Evolutionary conservation across 129 eudicot species (phyloP), one percentile per base, ranked within the genome.

Genomic region (Dittrichia graveolens): DNA sequence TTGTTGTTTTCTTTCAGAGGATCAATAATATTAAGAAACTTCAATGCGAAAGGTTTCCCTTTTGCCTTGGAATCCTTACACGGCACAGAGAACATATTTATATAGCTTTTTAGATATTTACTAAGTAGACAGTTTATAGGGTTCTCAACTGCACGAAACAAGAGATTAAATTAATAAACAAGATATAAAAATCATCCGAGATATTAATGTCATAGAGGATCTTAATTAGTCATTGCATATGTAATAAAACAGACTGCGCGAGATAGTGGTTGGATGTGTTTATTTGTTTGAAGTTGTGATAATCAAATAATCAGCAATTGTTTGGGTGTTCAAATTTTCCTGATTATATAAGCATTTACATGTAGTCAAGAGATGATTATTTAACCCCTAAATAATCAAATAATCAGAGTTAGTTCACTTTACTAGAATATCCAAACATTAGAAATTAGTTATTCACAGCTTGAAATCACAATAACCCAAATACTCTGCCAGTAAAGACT

Each of bases 1-100:
- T 95, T 95, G 79, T 95, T 95, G 75, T 57, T 84, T 59, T 60
- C 91, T 67, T 85, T 95, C 61, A 95, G 71, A 5, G 99, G 97
- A 76, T 95, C 99, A 16, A 91, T 67, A 12, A 95, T 91, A 78
- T 95, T 95, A 5, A 95, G 67, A 83, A 68, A 61, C 85, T 91
- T 95, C 10, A 35, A 53, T 37, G 67, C 58, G 75, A 95, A 90
- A 46, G 62, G 41, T 57, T 76, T 83, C 34, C 67, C 50, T 55
- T 61, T 61, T 59, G 55, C 63, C 69, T 79, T 83, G 4, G 35
- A 45, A 13, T 35, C 62, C 74, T 67, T 78, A 3, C 79, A 63
- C 60, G 88, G 82, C 41, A 84, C 80, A 49, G 81, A 56, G 75
- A 83, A 91, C 85, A 84, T 72, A 12, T 84, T 84, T 43, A 78